phyloP scores from a whole-genome alignment of 495 filamentous ascomycete species.

The Penicillium canescens region DNA sequence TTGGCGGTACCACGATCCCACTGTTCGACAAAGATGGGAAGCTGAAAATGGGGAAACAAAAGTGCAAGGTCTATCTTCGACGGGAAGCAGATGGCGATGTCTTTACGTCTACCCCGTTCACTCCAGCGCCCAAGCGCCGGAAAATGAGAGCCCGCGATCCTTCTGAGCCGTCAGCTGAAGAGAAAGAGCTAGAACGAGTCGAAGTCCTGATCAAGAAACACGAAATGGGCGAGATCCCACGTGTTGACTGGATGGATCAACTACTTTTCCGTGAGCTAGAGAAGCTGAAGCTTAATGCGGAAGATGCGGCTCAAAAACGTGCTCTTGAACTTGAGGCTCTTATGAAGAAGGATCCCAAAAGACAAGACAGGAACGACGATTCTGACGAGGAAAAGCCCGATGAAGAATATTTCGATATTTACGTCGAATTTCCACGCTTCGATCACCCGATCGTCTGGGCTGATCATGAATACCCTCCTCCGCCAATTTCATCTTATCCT shows the following conservation, averaged over 20 bases:
- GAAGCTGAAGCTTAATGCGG: conserved; percentile 64
- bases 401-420: conserved; percentile 68
- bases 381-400: conserved; percentile 45
- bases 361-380: conserved; percentile 26
- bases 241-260: conserved; percentile 93
- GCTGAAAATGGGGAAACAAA: conserved; percentile 86
- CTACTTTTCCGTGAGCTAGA: conserved; percentile 86
- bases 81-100: conserved; percentile 85
- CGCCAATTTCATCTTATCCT: conserved; percentile 71
- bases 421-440: conserved; percentile 90
- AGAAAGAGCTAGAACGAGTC: conserved; percentile 76
- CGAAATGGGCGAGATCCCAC: conserved; percentile 92
- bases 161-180: conserved; percentile 55
- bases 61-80: conserved; percentile 81
- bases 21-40: conserved; percentile 91
- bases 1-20: conserved; percentile 88
- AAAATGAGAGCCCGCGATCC: conserved; percentile 45
- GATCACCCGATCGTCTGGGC: conserved; percentile 96
- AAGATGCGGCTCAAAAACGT: conserved; percentile 41
- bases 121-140: conserved; percentile 46
- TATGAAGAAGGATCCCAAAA: conserved; percentile 22
- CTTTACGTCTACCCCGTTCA: conserved; percentile 73
- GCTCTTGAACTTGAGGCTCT: conserved; percentile 29
- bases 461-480: conserved; percentile 87
- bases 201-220: conserved; percentile 94